Evolutionary conservation across 441 rosid species (phyloP).

Genomic region (Brassica hybrid): DNA sequence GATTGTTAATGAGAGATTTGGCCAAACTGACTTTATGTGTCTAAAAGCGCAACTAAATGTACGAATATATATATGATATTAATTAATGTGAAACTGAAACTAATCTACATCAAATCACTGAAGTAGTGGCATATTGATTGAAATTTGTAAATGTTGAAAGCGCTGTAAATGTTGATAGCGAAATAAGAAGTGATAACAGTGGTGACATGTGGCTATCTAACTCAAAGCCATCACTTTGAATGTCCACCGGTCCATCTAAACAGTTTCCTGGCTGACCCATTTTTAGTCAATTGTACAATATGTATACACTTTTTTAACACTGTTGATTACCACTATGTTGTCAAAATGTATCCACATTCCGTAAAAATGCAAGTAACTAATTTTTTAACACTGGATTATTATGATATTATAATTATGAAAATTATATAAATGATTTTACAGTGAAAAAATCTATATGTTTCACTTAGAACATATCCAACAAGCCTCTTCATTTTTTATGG

Average conservation of each 20-base stretch:
- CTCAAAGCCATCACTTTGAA: constrained; percentile 28
- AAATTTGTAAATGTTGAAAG: constrained; percentile 24
- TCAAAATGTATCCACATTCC: too few relatives aligned
- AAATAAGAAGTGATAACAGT: constrained; percentile 21
- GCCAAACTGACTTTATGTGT: constrained; percentile 11
- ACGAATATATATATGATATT: constrained; percentile 1
- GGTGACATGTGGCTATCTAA: constrained; percentile 26
- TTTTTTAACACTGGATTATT: too few relatives aligned
- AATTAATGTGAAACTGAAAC: constrained; percentile 4
- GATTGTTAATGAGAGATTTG: constrained; percentile 17
- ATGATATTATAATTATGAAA: too few relatives aligned
- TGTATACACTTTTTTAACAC: too few relatives aligned
- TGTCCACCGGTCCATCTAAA: constrained; percentile 19
- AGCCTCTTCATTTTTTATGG: too few relatives aligned
- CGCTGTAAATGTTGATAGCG: constrained; percentile 2
- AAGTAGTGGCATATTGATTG: constrained; percentile 4
- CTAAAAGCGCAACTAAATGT: constrained; percentile 9
- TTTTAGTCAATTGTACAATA: constrained; percentile 15
- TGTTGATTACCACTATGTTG: too few relatives aligned
- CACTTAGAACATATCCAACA: too few relatives aligned
- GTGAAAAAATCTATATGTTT: too few relatives aligned
- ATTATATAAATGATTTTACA: too few relatives aligned
- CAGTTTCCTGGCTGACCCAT: constrained; percentile 20
- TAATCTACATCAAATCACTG: constrained; percentile 16
- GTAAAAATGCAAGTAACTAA: too few relatives aligned